phyloP scores from a whole-genome alignment of 352 stramenopile genomes.

The Globisporangium cederbergense region DNA sequence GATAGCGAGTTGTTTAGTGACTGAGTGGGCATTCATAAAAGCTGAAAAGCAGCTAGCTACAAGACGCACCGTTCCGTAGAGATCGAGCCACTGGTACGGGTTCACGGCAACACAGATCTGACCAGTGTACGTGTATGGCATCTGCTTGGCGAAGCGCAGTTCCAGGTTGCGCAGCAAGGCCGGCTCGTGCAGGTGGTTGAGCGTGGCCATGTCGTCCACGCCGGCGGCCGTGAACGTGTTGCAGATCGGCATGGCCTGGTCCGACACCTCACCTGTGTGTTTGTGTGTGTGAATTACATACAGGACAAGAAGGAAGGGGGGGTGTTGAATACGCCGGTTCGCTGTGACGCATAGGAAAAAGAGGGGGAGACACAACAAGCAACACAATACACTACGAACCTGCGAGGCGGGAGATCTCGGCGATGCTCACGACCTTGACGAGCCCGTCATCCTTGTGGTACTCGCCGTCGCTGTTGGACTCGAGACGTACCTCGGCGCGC shows the following conservation, averaged over 20 bases:
- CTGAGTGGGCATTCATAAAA: no score
- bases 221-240: slow-evolving; percentile 67
- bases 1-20: background rate
- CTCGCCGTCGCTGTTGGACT: slow-evolving; percentile 49
- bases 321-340: background rate
- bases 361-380: background rate
- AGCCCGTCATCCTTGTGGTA: slow-evolving; percentile 60
- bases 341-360: background rate
- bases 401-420: slow-evolving; percentile 58
- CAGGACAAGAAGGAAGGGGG: background rate
- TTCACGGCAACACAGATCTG: slow-evolving; percentile 83
- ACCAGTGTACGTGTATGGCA: slow-evolving; percentile 81
- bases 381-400: slow-evolving; percentile 17
- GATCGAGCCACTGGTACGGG: slow-evolving; percentile 78
- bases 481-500: slow-evolving; percentile 56
- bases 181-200: slow-evolving; percentile 80
- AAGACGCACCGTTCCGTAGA: slow-evolving; percentile 42
- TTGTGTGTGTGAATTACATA: background rate
- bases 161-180: slow-evolving; percentile 77
- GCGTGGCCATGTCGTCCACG: slow-evolving; percentile 75
- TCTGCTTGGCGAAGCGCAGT: slow-evolving; percentile 59
- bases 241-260: slow-evolving; percentile 80
- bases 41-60: background rate
- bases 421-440: slow-evolving; percentile 58
- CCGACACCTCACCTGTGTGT: slow-evolving; percentile 53